Percentiles rank a stretch among this genome's conserved stretches.
Conservation (phyloP, 1,139 yeast species). For the Hansenula sp. region DNA sequence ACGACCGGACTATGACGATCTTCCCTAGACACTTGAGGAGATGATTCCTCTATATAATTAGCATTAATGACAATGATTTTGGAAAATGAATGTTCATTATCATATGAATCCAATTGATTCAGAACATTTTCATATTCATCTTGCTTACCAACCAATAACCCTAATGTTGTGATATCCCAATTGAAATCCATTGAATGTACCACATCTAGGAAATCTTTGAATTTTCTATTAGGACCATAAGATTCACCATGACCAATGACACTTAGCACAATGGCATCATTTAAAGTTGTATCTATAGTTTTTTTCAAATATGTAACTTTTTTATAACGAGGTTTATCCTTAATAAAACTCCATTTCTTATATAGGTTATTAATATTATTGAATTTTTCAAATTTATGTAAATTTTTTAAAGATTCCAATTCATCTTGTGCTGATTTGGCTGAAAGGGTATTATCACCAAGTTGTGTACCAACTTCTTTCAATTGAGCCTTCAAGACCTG, state of each 20-base stretch:
- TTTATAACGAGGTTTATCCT: conserved; percentile 11
- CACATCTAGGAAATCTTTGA: conserved; percentile 11
- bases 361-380: background rate
- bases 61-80: conserved; percentile 19
- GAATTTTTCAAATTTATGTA: background rate
- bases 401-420: background rate
- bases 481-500: background rate
- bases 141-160: conserved; percentile 15
- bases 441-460: background rate
- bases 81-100: conserved; percentile 10
- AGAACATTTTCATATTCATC: conserved; percentile 14
- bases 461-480: background rate
- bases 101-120: conserved; percentile 8
- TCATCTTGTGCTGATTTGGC: background rate
- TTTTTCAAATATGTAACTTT: conserved; percentile 9
- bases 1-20: conserved; percentile 17
- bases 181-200: conserved; percentile 12
- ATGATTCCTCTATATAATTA: conserved; percentile 19
- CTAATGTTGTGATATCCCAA: conserved; percentile 6
- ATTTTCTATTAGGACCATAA: conserved; percentile 14
- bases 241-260: conserved; percentile 13
- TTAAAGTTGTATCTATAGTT: conserved; percentile 5
- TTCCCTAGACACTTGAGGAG: conserved; percentile 13
- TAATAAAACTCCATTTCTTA: background rate
- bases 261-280: conserved; percentile 14